Base-by-base conservation (phyloP, 176 grass and related monocot genomes). In the Musa troglodytarum region DNA sequence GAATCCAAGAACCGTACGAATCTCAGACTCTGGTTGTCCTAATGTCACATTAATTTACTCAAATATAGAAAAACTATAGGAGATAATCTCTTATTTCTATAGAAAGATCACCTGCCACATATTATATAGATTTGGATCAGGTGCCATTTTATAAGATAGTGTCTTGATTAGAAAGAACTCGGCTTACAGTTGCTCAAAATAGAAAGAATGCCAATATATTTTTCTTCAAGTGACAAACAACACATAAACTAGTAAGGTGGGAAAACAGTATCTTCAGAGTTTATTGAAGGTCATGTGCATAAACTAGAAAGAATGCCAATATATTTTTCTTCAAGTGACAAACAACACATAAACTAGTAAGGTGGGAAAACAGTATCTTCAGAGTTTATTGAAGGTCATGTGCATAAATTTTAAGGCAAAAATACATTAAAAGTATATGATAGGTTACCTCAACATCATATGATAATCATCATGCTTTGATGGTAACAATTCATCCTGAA, bases 391-490 rank as follows among this genome's bases (percentile, higher is more conserved):
- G 15, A 61, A 61, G 57, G n/a, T 61, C 17, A 61, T 11, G 64
- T 43, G 34, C 4, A 4, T 72, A 16, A 71, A 75, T 13, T 76
- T 76, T 22, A 79, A 77, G 34, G 15, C 2, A 19, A 75, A 68
- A 50, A 21, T 59, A 50, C 52, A 54, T 58, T 50, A 4, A 49
- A 20, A 71, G 21, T 11, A 67, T 34, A 75, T 26, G 0, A 74
- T 16, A 58, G 50, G n/a, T 19, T 80, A 99, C 95, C 95, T 99
- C 79, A 99, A 75, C 81, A 94, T 82, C 61, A 76, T 81, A 73
- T 94, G 84, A 84, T 99, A 93, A 84, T 93, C 84, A 64, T 98
- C 90, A 21, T 82, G 81, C 58, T 79, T 79, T 76, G 87, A 61
- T 59, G 90, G 95, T 85, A 98, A 75, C 82, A 98, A 59, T 43